These are phyloP conservation scores for Lotus japonicus DNA, from an alignment of 306 rosid species.

Conservation along the genomic window DNA sequence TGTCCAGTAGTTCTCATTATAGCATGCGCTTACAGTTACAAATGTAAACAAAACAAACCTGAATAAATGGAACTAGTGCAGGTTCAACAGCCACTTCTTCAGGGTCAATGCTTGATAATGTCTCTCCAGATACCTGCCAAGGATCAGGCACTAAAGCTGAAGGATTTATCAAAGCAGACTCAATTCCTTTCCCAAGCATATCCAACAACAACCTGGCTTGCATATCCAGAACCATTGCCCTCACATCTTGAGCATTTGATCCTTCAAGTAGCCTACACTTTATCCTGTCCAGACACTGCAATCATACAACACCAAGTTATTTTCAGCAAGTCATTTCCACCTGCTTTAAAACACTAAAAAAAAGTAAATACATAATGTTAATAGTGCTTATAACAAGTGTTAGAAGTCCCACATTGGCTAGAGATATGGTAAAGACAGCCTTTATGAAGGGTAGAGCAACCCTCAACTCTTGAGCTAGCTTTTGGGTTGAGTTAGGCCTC, in stretches of 20 bases:
- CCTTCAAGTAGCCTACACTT: slow-evolving; percentile 97
- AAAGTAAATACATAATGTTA: too few relatives aligned
- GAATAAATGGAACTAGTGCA: slow-evolving; percentile 61
- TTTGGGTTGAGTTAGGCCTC: too few relatives aligned
- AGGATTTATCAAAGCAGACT: slow-evolving; percentile 78
- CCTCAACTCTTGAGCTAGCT: too few relatives aligned
- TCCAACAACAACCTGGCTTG: slow-evolving; percentile 98
- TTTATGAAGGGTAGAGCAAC: too few relatives aligned
- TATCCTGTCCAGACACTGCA: slow-evolving; percentile 93
- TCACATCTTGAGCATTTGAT: slow-evolving; percentile 90
- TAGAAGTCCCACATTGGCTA: too few relatives aligned
- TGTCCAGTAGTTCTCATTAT: background rate
- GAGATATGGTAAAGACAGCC: too few relatives aligned
- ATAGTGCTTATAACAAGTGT: background rate
- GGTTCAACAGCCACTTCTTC: slow-evolving; percentile 87
- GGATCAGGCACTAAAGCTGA: slow-evolving; percentile 83
- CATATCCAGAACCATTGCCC: slow-evolving; percentile 98
- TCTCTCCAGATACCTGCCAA: slow-evolving; percentile 68
- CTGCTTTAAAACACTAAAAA: background rate
- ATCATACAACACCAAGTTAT: slow-evolving; percentile 18
- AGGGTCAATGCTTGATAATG: slow-evolving; percentile 59
- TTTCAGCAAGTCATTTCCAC: background rate
- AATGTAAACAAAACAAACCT: slow-evolving; percentile 41
- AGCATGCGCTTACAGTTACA: slow-evolving; percentile 7
- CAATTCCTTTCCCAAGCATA: slow-evolving; percentile 97